Evolutionary conservation across 2,329 filamentous ascomycete species (phyloP).

Genomic region (Sporothrix humicola): DNA sequence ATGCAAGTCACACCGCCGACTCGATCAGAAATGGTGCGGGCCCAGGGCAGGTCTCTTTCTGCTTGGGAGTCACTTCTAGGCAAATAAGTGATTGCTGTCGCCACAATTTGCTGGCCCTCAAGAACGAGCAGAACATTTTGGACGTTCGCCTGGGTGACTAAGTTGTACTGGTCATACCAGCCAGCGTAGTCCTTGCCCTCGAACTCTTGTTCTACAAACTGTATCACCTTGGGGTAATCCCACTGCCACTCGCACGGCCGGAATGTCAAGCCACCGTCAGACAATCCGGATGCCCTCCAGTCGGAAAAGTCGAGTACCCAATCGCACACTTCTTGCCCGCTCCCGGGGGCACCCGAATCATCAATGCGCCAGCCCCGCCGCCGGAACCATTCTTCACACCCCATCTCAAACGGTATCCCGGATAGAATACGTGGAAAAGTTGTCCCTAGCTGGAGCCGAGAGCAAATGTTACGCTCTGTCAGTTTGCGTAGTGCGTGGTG

Average conservation of each 20-base stretch:
- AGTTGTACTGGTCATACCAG: conserved; percentile 65
- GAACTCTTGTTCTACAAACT: conserved; percentile 57
- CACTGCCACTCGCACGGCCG: conserved; percentile 50
- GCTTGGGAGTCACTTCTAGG: conserved; percentile 54
- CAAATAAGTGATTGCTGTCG: conserved; percentile 60
- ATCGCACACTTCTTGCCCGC: conserved; percentile 58
- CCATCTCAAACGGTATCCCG: conserved; percentile 55
- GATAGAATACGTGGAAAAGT: conserved; percentile 64
- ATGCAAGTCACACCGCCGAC: conserved; percentile 67
- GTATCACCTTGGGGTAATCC: conserved; percentile 56
- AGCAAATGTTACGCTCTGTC: conserved; percentile 54
- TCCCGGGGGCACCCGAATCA: conserved; percentile 49
- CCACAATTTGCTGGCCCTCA: conserved; percentile 56
- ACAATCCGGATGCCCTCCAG: conserved; percentile 51
- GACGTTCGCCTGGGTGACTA: conserved; percentile 52
- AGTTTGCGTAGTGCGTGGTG: conserved; percentile 57
- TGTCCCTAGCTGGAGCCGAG: conserved; percentile 61
- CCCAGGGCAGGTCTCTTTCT: conserved; percentile 62
- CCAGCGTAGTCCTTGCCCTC: conserved; percentile 56
- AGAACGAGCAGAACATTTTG: conserved; percentile 61
- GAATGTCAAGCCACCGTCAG: conserved; percentile 52
- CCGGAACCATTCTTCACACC: conserved; percentile 58
- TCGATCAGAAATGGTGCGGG: conserved; percentile 54
- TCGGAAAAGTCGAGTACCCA: conserved; percentile 60
- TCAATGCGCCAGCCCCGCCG: conserved; percentile 60